Evolutionary conservation across 192 early-diverging fungal species (phyloP).

Genomic region (Coemansia sp.): DNA sequence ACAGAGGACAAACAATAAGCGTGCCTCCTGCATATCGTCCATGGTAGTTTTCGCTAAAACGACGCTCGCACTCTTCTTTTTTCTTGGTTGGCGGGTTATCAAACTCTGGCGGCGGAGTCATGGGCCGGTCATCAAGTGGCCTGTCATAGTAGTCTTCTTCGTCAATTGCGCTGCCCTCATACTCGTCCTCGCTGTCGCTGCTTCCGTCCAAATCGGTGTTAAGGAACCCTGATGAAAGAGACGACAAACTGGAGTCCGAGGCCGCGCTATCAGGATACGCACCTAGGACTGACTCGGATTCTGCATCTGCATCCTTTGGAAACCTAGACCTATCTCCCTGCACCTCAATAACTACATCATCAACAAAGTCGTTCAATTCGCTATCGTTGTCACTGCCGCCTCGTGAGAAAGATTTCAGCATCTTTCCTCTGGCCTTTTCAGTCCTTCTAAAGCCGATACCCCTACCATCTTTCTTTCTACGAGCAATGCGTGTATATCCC

Average conservation of each 20-base stretch:
- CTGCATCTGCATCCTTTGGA: neutral
- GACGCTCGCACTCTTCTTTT: conserved; percentile 42
- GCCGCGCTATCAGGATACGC: conserved; percentile 1
- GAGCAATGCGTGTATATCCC: conserved; percentile 12
- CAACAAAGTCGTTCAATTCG: conserved; percentile 23
- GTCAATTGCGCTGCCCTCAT: conserved; percentile 4
- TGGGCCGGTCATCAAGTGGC: conserved; percentile 25
- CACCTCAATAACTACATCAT: conserved; percentile 7
- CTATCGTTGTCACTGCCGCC: conserved; percentile 23
- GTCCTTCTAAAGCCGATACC: neutral
- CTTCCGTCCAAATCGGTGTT: neutral
- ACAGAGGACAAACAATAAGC: conserved; percentile 71
- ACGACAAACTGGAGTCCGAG: conserved; percentile 3
- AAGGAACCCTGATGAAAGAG: neutral
- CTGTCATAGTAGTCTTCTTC: conserved; percentile 5
- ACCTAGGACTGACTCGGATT: neutral
- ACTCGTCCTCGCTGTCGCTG: neutral
- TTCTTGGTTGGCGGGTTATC: conserved; percentile 38
- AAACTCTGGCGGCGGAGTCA: conserved; percentile 45
- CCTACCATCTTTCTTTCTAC: neutral
- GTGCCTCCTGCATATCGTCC: conserved; percentile 58
- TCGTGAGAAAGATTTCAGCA: neutral
- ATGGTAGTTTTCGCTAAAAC: conserved; percentile 39
- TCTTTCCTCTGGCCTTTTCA: neutral
- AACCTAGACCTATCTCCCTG: neutral